phyloP scores from a whole-genome alignment of 306 rosid species.

The Gastrolobium villosum region DNA sequence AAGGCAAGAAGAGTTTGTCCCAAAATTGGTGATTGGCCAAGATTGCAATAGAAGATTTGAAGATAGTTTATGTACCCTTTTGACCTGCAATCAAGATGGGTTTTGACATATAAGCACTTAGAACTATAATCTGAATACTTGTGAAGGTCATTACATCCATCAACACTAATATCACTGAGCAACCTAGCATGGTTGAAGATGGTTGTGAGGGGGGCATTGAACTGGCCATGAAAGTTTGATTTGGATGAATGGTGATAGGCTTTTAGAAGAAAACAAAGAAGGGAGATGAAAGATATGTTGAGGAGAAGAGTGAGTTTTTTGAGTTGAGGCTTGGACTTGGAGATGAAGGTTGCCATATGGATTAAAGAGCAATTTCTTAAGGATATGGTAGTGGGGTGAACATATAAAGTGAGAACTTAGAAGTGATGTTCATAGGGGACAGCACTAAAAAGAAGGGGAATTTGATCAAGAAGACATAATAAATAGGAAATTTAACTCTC shows the following conservation, averaged over 20 bases:
- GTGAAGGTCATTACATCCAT: conserved; percentile 62
- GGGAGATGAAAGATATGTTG: conserved; percentile 59
- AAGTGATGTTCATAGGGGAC: background rate
- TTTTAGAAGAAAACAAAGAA: conserved; percentile 52
- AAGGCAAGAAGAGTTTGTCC: conserved; percentile 56
- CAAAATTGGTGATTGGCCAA: conserved; percentile 56
- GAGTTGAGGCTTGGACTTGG: conserved; percentile 19
- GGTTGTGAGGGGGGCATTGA: background rate
- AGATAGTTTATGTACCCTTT: conserved; percentile 79
- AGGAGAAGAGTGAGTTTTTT: conserved; percentile 51
- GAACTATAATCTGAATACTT: conserved; percentile 44
- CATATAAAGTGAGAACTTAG: conserved; percentile 26
- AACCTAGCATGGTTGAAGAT: conserved; percentile 39
- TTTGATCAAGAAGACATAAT: conserved; percentile 39
- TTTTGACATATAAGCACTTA: conserved; percentile 65
- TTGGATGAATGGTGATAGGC: conserved; percentile 11
- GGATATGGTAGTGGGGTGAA: conserved; percentile 3
- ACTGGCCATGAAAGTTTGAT: conserved; percentile 13
- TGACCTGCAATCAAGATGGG: conserved; percentile 59
- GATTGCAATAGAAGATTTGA: conserved; percentile 70
- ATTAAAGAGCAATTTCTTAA: background rate
- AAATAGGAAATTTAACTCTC: conserved; percentile 41
- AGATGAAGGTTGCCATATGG: conserved; percentile 52
- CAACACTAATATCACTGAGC: conserved; percentile 37
- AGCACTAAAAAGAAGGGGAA: conserved; percentile 18